A percentile compares a stretch with the other conserved stretches of the same genome.
phyloP scores from a whole-genome alignment of 352 stramenopile genomes.

The Plasmopara muralis region DNA sequence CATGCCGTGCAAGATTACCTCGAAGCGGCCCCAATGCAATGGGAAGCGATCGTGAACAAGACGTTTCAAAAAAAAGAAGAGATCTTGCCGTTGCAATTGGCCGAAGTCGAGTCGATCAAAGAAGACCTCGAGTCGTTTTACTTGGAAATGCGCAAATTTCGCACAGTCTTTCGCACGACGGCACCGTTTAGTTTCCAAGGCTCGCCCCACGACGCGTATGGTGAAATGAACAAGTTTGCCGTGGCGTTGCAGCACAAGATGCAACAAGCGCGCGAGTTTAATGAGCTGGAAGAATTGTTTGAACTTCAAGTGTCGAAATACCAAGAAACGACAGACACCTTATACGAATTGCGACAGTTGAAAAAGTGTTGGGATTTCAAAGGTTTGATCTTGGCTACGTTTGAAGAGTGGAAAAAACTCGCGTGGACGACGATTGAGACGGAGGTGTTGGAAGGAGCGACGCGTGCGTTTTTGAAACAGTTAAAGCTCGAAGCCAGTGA shows the following conservation, averaged over 20 bases:
- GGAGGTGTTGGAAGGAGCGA: slow-evolving; percentile 69
- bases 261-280: slow-evolving; percentile 77
- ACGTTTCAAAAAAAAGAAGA: slow-evolving; percentile 98
- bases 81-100: slow-evolving; percentile 96
- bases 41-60: slow-evolving; percentile 97
- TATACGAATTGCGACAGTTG: slow-evolving; percentile 81
- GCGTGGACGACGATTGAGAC: slow-evolving; percentile 80
- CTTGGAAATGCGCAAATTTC: slow-evolving; percentile 91
- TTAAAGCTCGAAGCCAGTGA: slow-evolving; percentile 77
- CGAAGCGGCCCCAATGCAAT: slow-evolving; percentile 93
- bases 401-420: slow-evolving; percentile 83
- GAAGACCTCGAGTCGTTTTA: slow-evolving; percentile 93
- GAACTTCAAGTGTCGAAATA: slow-evolving; percentile 85
- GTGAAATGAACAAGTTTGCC: slow-evolving; percentile 75
- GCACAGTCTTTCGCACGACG: slow-evolving; percentile 90
- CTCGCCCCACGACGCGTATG: slow-evolving; percentile 74
- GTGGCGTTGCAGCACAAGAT: slow-evolving; percentile 67
- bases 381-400: slow-evolving; percentile 70
- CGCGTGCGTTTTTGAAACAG: slow-evolving; percentile 79
- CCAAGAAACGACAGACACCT: slow-evolving; percentile 82
- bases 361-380: slow-evolving; percentile 87
- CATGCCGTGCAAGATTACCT: slow-evolving; percentile 88
- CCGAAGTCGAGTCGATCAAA: slow-evolving; percentile 92
- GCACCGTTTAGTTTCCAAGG: slow-evolving; percentile 93
- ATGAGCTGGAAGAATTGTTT: slow-evolving; percentile 83